phyloP scores from a whole-genome alignment of 441 rosid genomes.

The Raphanus hybrid region DNA sequence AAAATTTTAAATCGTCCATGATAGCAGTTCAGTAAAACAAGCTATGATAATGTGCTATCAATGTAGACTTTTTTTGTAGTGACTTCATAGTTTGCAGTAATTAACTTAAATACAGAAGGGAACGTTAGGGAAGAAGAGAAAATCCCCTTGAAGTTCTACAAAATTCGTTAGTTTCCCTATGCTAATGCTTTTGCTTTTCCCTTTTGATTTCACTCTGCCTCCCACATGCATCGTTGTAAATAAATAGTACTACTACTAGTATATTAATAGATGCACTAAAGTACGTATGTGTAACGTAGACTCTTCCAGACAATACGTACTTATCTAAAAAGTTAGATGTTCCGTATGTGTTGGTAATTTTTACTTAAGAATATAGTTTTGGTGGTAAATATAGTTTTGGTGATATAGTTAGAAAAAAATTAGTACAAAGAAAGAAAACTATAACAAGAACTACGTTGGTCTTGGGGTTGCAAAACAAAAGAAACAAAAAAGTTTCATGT shows the following conservation, averaged over 20 bases:
- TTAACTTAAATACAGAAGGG: slow-evolving; percentile 11
- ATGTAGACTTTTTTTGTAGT: too few relatives aligned
- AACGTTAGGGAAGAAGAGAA: slow-evolving; percentile 51
- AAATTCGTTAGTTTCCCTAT: slow-evolving; percentile 74
- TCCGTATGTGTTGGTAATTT: neutral
- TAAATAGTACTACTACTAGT: neutral
- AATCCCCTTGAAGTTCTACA: slow-evolving; percentile 86
- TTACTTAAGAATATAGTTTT: neutral
- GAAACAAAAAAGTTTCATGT: neutral
- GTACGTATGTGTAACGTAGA: neutral
- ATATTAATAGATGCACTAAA: neutral
- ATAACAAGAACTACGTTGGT: neutral
- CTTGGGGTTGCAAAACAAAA: neutral
- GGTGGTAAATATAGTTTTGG: neutral
- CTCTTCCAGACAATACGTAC: neutral
- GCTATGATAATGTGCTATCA: too few relatives aligned
- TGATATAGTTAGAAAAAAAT: neutral
- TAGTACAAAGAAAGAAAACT: neutral
- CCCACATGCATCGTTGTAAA: slow-evolving; percentile 56
- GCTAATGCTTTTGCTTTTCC: slow-evolving; percentile 47
- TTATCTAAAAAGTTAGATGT: neutral
- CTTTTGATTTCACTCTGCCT: slow-evolving; percentile 51
- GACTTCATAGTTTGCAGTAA: slow-evolving; percentile 6
- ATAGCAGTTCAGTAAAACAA: too few relatives aligned
- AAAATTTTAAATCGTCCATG: too few relatives aligned